phyloP scores from a whole-genome alignment of 306 rosid species.

The Cicer pinnatifidum region DNA sequence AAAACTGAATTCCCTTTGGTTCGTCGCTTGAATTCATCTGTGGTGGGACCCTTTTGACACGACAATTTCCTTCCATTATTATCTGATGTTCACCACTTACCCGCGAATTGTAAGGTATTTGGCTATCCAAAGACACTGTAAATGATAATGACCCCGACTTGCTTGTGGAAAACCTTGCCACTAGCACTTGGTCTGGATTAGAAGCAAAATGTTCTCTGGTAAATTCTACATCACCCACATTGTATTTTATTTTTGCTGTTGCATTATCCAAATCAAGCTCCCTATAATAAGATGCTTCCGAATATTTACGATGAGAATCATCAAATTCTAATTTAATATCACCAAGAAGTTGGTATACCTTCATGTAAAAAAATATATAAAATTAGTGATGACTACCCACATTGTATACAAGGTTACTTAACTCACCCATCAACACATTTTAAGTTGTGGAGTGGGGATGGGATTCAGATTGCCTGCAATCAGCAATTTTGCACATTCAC shows the following conservation, averaged over 20 bases:
- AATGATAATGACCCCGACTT: conserved; percentile 73
- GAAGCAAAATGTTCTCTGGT: conserved; percentile 88
- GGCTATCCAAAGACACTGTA: conserved; percentile 74
- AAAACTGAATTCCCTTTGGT: conserved; percentile 80
- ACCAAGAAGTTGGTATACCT: conserved; percentile 86
- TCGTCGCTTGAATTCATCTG: conserved; percentile 47
- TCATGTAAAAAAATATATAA: conserved; percentile 44
- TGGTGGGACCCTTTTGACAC: conserved; percentile 58
- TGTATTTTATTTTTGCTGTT: conserved; percentile 67
- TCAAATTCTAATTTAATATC: conserved; percentile 82
- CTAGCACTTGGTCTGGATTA: conserved; percentile 76
- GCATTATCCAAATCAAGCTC: conserved; percentile 88
- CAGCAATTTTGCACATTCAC: no score
- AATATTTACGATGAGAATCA: conserved; percentile 66
- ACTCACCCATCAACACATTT: conserved; percentile 32
- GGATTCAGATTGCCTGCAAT: no score
- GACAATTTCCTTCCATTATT: conserved; percentile 77
- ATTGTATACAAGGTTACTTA: conserved; percentile 16
- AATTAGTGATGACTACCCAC: conserved; percentile 14
- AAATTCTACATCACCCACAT: conserved; percentile 72
- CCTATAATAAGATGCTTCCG: conserved; percentile 66
- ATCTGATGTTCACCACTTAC: conserved; percentile 66
- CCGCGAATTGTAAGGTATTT: conserved; percentile 60
- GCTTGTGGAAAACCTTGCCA: conserved; percentile 71
- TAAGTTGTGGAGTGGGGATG: neutral